Evolutionary conservation across 768 basidiomycete species (phyloP), one percentile per base, ranked within the genome.

Genomic region (Amanita phalloides): DNA sequence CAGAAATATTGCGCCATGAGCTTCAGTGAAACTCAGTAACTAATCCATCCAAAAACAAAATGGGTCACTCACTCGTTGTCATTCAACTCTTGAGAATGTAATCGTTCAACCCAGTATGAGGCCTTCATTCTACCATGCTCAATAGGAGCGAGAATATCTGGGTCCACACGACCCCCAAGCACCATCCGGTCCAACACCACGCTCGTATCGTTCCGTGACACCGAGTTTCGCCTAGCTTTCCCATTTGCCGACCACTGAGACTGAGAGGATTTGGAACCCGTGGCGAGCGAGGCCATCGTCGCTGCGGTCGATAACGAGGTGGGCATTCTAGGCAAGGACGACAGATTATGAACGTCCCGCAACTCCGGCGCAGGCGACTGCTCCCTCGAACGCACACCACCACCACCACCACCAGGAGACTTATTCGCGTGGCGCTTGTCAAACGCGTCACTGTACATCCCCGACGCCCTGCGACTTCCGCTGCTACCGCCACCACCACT

Each of bases 111-210:
- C 87, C 88, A 90, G 60, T 79, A 85, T 0, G 80, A 71, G 1
- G 84, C 76, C 48, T 78, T 79, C 79, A 87, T 83, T 54, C 81
- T 72, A 4, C 77, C 79, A 59, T 83, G 74, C 53, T 83, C 80
- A 17, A 72, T 68, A 0, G 75, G 68, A 9, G 67, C 60, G 1
- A 71, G 53, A 1, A 61, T 51, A 17, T 81, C 79, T 6, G 62
- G 56, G 2, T 78, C 81, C 2, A 68, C 58, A 30, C 69, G 68
- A 2, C 73, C 71, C n/a, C 77, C 79, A 5, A 84, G 68, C 13
- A 71, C 79, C 83, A 86, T 83, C 37, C 82, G 72, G 59, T 86
- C 82, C 72, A 86, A 69, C 5, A 77, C 82, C 23, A 76, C 63
- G 54, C 75, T 81, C 38, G 81, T 60, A 50, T 82, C 79, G 54